Evolutionary conservation across 225 moss, liverwort and hornwort genomes (phyloP).

Genomic region (Neckera pumila): DNA sequence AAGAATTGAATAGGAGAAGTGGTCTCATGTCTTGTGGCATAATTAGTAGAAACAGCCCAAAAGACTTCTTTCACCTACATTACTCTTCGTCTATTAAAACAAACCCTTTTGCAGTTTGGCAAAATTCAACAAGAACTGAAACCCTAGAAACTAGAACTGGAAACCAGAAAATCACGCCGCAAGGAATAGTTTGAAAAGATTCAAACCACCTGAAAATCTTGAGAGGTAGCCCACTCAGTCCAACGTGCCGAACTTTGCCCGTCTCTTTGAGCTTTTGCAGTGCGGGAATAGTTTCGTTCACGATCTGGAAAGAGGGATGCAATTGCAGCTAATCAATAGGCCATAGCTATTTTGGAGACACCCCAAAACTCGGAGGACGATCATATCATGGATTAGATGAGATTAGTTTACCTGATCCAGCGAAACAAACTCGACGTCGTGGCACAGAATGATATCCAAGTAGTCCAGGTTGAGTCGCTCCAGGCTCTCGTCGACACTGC

Average conservation of each 20-base stretch:
- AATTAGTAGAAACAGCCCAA: not conserved
- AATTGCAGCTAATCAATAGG: not conserved
- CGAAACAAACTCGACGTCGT: conserved; percentile 73
- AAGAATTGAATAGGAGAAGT: not conserved
- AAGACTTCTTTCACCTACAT: not conserved
- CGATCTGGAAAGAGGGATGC: conserved; percentile 22
- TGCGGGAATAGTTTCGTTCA: conserved; percentile 80
- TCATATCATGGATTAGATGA: not conserved
- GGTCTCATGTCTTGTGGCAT: not conserved
- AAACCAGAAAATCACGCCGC: not conserved
- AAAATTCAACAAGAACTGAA: not conserved
- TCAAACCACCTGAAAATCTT: conserved; percentile 31
- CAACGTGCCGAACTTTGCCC: conserved; percentile 68
- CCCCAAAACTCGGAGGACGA: not conserved
- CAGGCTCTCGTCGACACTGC: conserved; percentile 73
- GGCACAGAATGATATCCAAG: conserved; percentile 74
- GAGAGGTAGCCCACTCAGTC: conserved; percentile 70
- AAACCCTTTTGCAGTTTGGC: not conserved
- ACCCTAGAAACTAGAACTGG: not conserved
- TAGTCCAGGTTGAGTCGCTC: conserved; percentile 62
- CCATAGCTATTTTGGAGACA: not conserved
- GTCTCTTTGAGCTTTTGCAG: conserved; percentile 61
- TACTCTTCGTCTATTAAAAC: not conserved
- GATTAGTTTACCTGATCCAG: conserved; percentile 28
- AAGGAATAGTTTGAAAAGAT: not conserved